These are phyloP conservation scores for Termitomyces heimii DNA, from an alignment of 768 basidiomycete species.

Conservation along the genomic window DNA sequence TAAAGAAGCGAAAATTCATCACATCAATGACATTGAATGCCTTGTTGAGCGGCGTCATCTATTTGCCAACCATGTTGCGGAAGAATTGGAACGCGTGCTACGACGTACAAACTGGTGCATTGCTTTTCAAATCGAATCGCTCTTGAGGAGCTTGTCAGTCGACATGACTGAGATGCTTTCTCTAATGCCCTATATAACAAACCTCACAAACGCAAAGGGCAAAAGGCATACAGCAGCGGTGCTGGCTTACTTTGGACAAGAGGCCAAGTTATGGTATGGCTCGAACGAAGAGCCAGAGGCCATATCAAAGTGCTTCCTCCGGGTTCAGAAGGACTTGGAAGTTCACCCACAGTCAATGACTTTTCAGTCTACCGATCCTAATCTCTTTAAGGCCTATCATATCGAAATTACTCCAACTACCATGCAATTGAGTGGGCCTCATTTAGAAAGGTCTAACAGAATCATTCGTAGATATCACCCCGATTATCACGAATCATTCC, in stretches of 20 bases:
- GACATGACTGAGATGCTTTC: conserved; percentile 46
- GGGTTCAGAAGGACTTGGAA: conserved; percentile 20
- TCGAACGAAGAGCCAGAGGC: conserved; percentile 10
- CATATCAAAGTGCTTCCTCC: conserved; percentile 25
- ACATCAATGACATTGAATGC: conserved; percentile 27
- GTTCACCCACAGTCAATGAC: conserved; percentile 11
- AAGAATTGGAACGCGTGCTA: conserved; percentile 26
- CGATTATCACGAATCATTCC: conserved; percentile 43
- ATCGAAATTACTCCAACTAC: conserved; percentile 51
- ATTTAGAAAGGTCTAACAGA: conserved; percentile 54
- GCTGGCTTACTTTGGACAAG: conserved; percentile 31
- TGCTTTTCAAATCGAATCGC: conserved; percentile 55
- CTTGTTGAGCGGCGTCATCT: conserved; percentile 34
- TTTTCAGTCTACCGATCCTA: conserved; percentile 21
- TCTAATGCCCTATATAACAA: conserved; percentile 29
- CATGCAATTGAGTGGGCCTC: conserved; percentile 47
- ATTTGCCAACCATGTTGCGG: conserved; percentile 33
- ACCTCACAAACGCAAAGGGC: conserved; percentile 24
- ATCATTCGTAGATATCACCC: conserved; percentile 48
- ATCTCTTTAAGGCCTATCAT: conserved; percentile 38
- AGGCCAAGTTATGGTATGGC: conserved; percentile 21
- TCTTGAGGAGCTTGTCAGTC: conserved; percentile 32
- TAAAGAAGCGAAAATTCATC: conserved; percentile 31
- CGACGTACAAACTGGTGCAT: conserved; percentile 37
- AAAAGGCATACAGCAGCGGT: conserved; percentile 30